Base-by-base conservation (phyloP, 2,329 filamentous ascomycete species). In the Paraphaeosphaeria sporulosa region DNA sequence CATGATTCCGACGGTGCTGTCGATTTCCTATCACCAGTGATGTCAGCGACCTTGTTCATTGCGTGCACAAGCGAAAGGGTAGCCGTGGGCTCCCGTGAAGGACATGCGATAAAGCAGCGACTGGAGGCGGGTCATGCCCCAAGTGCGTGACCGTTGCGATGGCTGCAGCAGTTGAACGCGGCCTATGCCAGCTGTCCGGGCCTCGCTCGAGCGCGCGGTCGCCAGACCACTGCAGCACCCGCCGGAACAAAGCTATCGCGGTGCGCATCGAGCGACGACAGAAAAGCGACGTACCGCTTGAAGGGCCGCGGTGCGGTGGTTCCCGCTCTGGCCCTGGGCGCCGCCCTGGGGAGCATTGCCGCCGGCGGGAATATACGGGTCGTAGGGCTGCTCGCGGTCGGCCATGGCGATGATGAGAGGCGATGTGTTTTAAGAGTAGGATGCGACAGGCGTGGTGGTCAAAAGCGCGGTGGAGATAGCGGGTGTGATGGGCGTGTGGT, bases 1-100 rank as follows among this genome's bases (percentile, higher is more conserved):
- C 94, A 99, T 97, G 69, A 95, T 92, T 76, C 90, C 90, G 73
- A 97, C 93, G 54, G 94, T 97, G 76, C 94, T 92, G 79, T 98
- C 91, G 81, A 99, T 97, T 96, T 98, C 91, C 95, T 99, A 50
- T 27, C n/a, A 27, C 23, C 32, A 13, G 38, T 38, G 21, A 44
- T 49, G 66, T 70, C 56, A 69, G 66, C 58, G 58, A 58, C 50
- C 27, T 17, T 40, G 32, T 44, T 42, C 32, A 36, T 43, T 21
- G 5, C 17, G 2, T 23, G 52, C 40, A 44, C 15, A 49, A 34
- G 44, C 2, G 7, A 50, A 57, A 25, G 36, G 50, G 38, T 32
- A 43, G 23, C 23, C 27, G 38, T 12, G 9, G 23, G 23, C 50
- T 12, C 17, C 36, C n/a, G 46, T 47, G 44, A 32, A 36, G 4